Base-by-base conservation (phyloP, 192 early-diverging fungal genomes). In the Kickxella alabastrina region DNA sequence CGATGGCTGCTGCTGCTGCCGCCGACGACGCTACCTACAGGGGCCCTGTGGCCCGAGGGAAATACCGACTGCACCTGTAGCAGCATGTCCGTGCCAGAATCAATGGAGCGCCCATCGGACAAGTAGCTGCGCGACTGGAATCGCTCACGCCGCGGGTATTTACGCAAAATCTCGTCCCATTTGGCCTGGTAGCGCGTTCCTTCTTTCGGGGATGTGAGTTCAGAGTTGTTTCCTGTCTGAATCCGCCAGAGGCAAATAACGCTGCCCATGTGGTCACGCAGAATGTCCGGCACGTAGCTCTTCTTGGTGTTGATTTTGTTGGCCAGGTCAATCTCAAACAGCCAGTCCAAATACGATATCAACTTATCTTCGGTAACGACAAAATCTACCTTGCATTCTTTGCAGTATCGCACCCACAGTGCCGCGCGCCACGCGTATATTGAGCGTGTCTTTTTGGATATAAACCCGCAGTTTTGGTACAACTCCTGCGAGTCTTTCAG, bases 241-340 rank as follows among this genome's bases (percentile, higher is more conserved):
- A 76, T 62, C 55, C 73, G 60, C 73, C 73, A 76, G 15, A 75
- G 57, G 21, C 72, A 68, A 27, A 75, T 68, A 19, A 75, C 57
- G 43, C 72, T 75, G 52, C 72, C 72, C 65, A 75, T 64, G 32
- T 75, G 65, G 47, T 75, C 72, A n/a, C 72, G 65, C 57, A 75
- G 45, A 17, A 75, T 75, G 36, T 75, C 72, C 3, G 72, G 72
- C 10, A 75, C 72, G 32, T 68, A 75, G 49, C 49, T 75, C 50
- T 75, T 75, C 45, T 75, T 75, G 28, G 72, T 75, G 44, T 75
- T 75, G 61, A 75, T 75, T 24, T 65, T 75, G 65, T 75, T 59
- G 48, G 65, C 61, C 21, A 75, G 36, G 36, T 75, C 72, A 24
- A 75, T 75, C 10, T 64, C 61, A 54, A 75, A 68, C 36, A 75